Conservation (phyloP, 306 rosid species). For the Vicia villosa region DNA sequence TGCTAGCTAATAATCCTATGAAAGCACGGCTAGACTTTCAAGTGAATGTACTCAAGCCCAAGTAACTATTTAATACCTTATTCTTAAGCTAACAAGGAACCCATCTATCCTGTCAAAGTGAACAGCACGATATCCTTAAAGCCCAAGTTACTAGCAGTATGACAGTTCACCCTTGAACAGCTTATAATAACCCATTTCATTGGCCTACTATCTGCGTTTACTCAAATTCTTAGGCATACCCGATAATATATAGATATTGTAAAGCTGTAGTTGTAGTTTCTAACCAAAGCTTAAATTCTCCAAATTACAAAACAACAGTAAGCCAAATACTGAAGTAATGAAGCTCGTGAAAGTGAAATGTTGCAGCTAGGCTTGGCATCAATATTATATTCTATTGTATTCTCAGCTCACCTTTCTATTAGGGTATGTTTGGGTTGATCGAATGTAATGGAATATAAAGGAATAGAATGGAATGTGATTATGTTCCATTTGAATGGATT, state of each 20-base stretch:
- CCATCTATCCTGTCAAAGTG: neutral
- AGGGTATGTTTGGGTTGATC: neutral
- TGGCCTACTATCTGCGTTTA: neutral
- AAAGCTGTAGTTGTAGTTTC: neutral
- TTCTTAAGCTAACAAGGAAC: neutral
- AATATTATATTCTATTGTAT: neutral
- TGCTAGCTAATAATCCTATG: neutral
- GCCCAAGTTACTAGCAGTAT: neutral
- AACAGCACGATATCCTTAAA: slow-evolving; percentile 5
- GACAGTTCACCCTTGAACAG: neutral
- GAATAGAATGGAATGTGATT: neutral
- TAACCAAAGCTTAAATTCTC: neutral
- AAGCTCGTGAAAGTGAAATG: slow-evolving; percentile 2
- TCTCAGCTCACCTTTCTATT: neutral
- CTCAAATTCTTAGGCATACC: slow-evolving; percentile 2
- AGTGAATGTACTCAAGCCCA: neutral
- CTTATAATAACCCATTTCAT: neutral
- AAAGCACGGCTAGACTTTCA: neutral
- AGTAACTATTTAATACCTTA: neutral
- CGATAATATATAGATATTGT: neutral
- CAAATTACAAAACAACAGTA: neutral
- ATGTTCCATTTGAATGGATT: neutral
- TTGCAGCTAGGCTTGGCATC: neutral
- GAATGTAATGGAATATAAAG: neutral
- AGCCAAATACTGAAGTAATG: slow-evolving; percentile 13